These are phyloP conservation scores for Fusarium azukiicola DNA, from an alignment of 2,329 filamentous ascomycete species.

Conservation along the genomic window DNA sequence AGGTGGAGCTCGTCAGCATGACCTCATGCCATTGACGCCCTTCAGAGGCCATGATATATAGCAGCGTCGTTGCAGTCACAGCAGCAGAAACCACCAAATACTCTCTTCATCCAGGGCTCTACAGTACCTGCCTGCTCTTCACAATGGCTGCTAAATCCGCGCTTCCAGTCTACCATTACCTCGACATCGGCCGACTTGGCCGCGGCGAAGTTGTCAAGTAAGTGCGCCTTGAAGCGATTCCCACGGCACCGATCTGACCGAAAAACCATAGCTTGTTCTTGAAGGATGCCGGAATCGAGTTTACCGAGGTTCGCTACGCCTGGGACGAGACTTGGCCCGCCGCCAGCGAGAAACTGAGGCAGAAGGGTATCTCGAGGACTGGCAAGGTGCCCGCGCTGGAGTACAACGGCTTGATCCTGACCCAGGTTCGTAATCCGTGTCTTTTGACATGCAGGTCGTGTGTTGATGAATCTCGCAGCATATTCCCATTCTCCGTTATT, in stretches of 20 bases:
- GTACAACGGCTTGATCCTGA: conserved; percentile 58
- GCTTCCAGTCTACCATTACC: conserved; percentile 51
- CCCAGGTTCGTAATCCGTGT: conserved; percentile 22
- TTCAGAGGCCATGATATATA: conserved; percentile 9
- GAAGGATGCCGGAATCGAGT: conserved; percentile 42
- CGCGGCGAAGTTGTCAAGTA: conserved; percentile 55
- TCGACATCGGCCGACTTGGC: conserved; percentile 52
- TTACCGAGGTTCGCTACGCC: conserved; percentile 43
- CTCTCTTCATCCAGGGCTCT: not conserved
- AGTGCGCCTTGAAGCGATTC: not conserved
- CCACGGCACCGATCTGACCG: not conserved
- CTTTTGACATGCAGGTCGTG: accelerated
- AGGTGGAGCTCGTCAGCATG: conserved; percentile 7
- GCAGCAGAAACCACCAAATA: not conserved
- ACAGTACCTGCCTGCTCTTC: not conserved
- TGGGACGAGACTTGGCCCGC: conserved; percentile 39
- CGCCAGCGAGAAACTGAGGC: conserved; percentile 53
- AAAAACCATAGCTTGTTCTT: conserved; percentile 41
- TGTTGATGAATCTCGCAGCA: conserved; percentile 24
- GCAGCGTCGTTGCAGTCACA: not conserved
- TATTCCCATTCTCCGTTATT: conserved; percentile 32
- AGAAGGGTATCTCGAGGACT: conserved; percentile 54
- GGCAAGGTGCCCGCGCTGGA: conserved; percentile 61
- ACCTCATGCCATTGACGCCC: conserved; percentile 20
- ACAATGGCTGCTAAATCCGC: conserved; percentile 20